Conservation (phyloP, 1,139 yeast species). For the Zygoascus meyerae region DNA sequence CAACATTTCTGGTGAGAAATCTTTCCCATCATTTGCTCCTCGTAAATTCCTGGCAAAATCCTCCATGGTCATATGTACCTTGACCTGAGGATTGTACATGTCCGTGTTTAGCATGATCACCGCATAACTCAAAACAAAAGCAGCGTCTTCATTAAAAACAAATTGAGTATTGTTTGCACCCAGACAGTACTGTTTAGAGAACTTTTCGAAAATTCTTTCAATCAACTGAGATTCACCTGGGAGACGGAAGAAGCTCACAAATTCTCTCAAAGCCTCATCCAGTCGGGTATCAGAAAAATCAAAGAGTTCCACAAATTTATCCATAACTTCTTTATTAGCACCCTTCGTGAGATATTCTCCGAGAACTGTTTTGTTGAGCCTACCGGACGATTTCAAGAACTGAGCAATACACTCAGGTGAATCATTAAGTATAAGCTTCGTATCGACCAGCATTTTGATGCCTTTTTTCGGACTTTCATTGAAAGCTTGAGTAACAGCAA, state of each 20-base stretch:
- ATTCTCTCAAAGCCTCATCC: constrained; percentile 84
- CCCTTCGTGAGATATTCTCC: constrained; percentile 87
- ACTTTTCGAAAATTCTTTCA: constrained; percentile 81
- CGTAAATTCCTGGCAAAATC: constrained; percentile 75
- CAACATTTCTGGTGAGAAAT: constrained; percentile 69
- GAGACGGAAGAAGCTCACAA: constrained; percentile 77
- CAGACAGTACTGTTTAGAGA: constrained; percentile 70
- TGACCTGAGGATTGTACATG: constrained; percentile 71
- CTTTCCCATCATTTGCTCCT: constrained; percentile 65
- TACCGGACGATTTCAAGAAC: constrained; percentile 71
- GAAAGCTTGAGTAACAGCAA: constrained; percentile 65
- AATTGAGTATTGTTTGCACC: constrained; percentile 31
- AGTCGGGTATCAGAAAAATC: constrained; percentile 76
- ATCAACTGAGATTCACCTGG: constrained; percentile 98
- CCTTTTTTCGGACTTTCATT: constrained; percentile 78
- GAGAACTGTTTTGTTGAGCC: constrained; percentile 77
- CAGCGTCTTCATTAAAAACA: constrained; percentile 72
- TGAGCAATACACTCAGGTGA: constrained; percentile 60
- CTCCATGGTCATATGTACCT: constrained; percentile 78
- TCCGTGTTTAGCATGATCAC: constrained; percentile 91
- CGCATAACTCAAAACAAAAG: constrained; percentile 87
- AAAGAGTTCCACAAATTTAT: constrained; percentile 60
- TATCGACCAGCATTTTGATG: constrained; percentile 51
- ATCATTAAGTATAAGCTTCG: constrained; percentile 57
- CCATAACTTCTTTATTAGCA: constrained; percentile 52